Evolutionary conservation across 257 asterid genomes (phyloP).

Genomic region (Hygrophila difformis): DNA sequence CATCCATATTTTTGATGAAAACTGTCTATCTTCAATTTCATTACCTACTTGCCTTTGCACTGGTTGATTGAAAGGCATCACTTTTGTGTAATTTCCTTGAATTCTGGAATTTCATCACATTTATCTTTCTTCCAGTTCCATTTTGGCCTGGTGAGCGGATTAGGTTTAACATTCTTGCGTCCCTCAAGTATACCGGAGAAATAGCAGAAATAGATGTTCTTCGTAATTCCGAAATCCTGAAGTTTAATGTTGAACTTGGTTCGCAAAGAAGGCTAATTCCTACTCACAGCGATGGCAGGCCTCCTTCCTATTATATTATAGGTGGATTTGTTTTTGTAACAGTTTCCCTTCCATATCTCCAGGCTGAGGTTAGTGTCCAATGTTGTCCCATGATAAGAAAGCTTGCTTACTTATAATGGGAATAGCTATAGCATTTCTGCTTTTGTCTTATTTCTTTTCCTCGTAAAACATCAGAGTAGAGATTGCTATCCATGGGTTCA

Average conservation of each 20-base stretch:
- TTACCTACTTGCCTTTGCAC: background rate
- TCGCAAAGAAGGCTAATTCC: slow-evolving; percentile 51
- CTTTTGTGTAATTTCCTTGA: slow-evolving; percentile 7
- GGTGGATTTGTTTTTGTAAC: slow-evolving; percentile 62
- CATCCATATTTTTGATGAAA: too few relatives aligned
- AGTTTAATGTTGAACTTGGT: slow-evolving; percentile 36
- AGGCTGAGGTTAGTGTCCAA: slow-evolving; percentile 43
- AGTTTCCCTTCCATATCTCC: slow-evolving; percentile 60
- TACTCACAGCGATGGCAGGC: slow-evolving; percentile 57
- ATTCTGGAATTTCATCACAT: slow-evolving; percentile 5
- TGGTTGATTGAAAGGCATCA: background rate
- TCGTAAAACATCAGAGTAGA: too few relatives aligned
- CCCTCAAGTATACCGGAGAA: slow-evolving; percentile 61
- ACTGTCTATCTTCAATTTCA: too few relatives aligned
- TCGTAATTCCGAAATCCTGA: slow-evolving; percentile 35
- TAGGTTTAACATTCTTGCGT: slow-evolving; percentile 56
- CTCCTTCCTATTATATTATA: slow-evolving; percentile 58
- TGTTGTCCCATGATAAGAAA: background rate
- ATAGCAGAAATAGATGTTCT: slow-evolving; percentile 44
- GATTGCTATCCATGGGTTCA: too few relatives aligned
- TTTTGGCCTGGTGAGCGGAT: slow-evolving; percentile 72
- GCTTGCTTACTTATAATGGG: background rate
- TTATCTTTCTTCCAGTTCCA: slow-evolving; percentile 46
- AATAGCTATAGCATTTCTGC: too few relatives aligned
- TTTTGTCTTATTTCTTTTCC: too few relatives aligned